A percentile compares a stretch with the other conserved stretches of the same genome.
These are phyloP conservation scores for Urtica urens DNA, from an alignment of 306 rosid genomes.

Conservation along the genomic window DNA sequence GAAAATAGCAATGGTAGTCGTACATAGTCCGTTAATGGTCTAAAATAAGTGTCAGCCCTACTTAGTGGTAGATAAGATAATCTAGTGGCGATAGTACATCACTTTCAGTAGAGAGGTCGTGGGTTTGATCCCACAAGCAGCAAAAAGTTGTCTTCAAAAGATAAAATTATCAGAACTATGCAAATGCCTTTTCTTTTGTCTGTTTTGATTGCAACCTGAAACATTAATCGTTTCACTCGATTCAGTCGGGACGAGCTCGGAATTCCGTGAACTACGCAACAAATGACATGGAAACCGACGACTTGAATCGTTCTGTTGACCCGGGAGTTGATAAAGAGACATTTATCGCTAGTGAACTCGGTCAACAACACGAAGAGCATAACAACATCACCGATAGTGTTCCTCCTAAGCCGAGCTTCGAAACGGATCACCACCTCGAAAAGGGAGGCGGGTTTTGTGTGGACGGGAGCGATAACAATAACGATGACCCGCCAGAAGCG, in stretches of 20 bases:
- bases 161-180: too few species aligned
- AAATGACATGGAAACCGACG: slow-evolving; percentile 33
- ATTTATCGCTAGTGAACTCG: slow-evolving; percentile 28
- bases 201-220: too few species aligned
- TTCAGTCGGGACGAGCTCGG: slow-evolving; percentile 57
- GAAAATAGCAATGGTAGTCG: too few species aligned
- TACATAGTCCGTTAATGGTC: too few species aligned
- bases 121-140: too few species aligned
- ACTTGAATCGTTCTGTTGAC: slow-evolving; percentile 26
- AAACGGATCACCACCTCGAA: slow-evolving; percentile 20
- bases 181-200: too few species aligned
- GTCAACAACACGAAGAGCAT: background rate
- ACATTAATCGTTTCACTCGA: slow-evolving; percentile 9
- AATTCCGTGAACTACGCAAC: slow-evolving; percentile 46
- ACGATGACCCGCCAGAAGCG: slow-evolving; percentile 17
- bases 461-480: slow-evolving; percentile 27
- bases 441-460: slow-evolving; percentile 30
- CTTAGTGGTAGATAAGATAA: too few species aligned
- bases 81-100: too few species aligned
- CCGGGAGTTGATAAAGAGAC: slow-evolving; percentile 17
- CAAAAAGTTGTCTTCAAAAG: too few species aligned
- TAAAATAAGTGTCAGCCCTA: too few species aligned
- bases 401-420: slow-evolving; percentile 18
- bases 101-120: too few species aligned
- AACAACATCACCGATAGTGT: slow-evolving; percentile 9